Evolutionary conservation across 208 protist genomes (phyloP), one percentile per base, ranked within the genome.

Genomic region (Leishmania guyanensis): DNA sequence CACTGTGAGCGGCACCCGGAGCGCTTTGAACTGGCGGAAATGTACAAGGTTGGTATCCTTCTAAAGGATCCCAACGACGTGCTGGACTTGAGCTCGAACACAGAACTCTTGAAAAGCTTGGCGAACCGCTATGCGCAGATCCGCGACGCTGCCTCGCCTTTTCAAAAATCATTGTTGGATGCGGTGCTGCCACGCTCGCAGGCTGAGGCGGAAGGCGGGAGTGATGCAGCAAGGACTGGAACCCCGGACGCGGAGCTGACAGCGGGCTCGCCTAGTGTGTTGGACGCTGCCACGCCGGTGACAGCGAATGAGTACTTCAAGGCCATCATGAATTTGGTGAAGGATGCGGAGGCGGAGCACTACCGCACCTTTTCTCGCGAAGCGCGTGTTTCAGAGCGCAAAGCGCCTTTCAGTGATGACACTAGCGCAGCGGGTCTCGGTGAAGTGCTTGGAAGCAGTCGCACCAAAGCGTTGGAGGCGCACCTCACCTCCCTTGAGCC

Each of bases 401-500:
- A 43, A 53, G 17, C 68, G 46, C 17, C 46, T 53, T 14, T 17
- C 5, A n/a, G 46, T 16, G 56, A 60, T 53, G 65, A 68, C 29
- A 54, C 20, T 36, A 60, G 68, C 48, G 36, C n/a, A 1, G 16
- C 62, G 17, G 71, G 79, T 20, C 65, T 83, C 17, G 79, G 70
- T 53, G 78, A 75, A 33, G 36, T 71, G 12, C 65, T 88, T 8
- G 84, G 84, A 6, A 69, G 74, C n/a, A 87, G 87, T 51, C 78
- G 78, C 5, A 69, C 85, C n/a, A 50, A 50, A 4, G 78, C 69
- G 62, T 66, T 97, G 43, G 84, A 90, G 10, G 66, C 26, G 3
- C 89, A 95, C 81, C 88, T 91, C 58, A 86, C 79, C 16, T 86
- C 83, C 16, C 64, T 97, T 22, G 88, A 90, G 68, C 70, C 84